phyloP scores from a whole-genome alignment of 129 eudicot species.

The Chrysanthemum seticuspe region DNA sequence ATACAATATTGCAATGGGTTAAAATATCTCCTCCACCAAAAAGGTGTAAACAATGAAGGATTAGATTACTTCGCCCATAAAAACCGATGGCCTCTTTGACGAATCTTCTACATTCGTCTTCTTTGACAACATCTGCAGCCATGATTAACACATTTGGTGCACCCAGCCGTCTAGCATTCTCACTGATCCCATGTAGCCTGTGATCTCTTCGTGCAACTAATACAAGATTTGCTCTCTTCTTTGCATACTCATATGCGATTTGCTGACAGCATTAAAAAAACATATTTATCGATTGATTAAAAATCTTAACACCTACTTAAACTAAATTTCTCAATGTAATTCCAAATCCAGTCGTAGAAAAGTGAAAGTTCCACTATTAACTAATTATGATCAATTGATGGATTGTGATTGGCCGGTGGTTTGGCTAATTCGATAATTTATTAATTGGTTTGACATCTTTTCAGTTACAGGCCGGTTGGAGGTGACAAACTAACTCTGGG shows the following conservation, averaged over 20 bases:
- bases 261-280: conserved; percentile 41
- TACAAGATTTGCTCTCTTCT: conserved; percentile 78
- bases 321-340: too few species aligned
- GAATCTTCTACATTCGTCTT: conserved; percentile 87
- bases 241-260: conserved; percentile 95
- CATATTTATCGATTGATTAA: background rate
- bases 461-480: too few species aligned
- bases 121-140: conserved; percentile 98
- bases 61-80: conserved; percentile 66
- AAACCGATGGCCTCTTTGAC: conserved; percentile 54
- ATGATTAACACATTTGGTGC: conserved; percentile 68
- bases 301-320: too few species aligned
- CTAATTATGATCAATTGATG: too few species aligned
- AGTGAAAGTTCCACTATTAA: too few species aligned
- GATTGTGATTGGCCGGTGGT: too few species aligned
- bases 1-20: too few species aligned
- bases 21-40: too few species aligned
- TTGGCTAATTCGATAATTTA: too few species aligned
- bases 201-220: conserved; percentile 83
- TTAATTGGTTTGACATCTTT: too few species aligned
- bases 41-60: background rate
- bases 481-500: too few species aligned
- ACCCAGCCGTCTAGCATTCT: conserved; percentile 71
- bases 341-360: too few species aligned
- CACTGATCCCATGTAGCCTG: conserved; percentile 74